Conservation (phyloP, 805 yeast genomes). For the Candida broadrunensis region DNA sequence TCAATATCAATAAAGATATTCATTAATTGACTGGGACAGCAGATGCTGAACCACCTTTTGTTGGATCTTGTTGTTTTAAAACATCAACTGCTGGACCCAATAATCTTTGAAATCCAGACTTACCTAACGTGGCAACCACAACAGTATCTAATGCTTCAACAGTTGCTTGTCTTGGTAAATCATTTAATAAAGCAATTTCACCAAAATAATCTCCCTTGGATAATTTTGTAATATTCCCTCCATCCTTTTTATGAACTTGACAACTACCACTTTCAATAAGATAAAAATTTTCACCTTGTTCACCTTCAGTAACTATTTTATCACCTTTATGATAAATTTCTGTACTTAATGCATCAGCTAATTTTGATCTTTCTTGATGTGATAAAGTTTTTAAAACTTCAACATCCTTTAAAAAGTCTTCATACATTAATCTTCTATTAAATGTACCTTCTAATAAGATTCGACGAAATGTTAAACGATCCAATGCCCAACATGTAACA, state of each 20-base stretch:
- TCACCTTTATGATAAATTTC: constrained; percentile 69
- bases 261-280: constrained; percentile 73
- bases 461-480: constrained; percentile 87
- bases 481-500: constrained; percentile 80
- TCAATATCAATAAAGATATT: too few species aligned
- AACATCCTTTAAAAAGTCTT: constrained; percentile 80
- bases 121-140: constrained; percentile 88
- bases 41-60: constrained; percentile 19
- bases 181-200: constrained; percentile 89
- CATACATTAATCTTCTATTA: constrained; percentile 87
- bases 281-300: constrained; percentile 46
- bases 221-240: constrained; percentile 59
- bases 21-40: constrained; percentile 1
- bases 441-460: constrained; percentile 88
- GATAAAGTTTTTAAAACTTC: constrained; percentile 74
- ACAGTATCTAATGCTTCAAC: constrained; percentile 73
- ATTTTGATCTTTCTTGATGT: constrained; percentile 78
- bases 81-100: constrained; percentile 93
- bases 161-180: constrained; percentile 91
- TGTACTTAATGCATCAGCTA: constrained; percentile 92
- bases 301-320: constrained; percentile 82
- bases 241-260: constrained; percentile 59
- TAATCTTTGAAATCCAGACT: constrained; percentile 89
- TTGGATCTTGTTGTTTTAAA: constrained; percentile 83
- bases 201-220: constrained; percentile 92